Base-by-base conservation (phyloP, 345 rosid species). In the Gossypium turneri region DNA sequence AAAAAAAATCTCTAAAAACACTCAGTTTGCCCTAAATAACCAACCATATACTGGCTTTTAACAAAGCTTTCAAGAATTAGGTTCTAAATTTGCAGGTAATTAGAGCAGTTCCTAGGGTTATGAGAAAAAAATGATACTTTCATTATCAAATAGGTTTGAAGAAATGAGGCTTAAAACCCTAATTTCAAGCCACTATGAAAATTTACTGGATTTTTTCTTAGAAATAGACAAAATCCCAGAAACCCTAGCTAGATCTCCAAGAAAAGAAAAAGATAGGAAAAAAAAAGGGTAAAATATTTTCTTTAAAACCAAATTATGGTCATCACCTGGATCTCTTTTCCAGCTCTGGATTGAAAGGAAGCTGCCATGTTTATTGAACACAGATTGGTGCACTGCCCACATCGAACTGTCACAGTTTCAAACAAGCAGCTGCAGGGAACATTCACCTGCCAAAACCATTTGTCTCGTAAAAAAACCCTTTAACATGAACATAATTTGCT, bases 291-390 rank as follows among this genome's bases (percentile, higher is more conserved):
- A 11, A 3, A 50, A 25, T 24, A 3, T 51, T 27, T 50, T 50
- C 17, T 16, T 15, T 45, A 1, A 47, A 59, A 13, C 4, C 47
- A 60, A 44, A 59, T 1, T 20, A 25, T 60, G 19, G 27, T 48
- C 43, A 44, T 73, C 57, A 73, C 76, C 76, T 73, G 76, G 61
- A 73, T 47, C 27, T 73, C 76, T 25, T 73, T 61, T 25, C 59
- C 68, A 27, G 58, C n/a, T 55, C 47, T 73, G 29, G 85, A 73
- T 74, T 78, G 86, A 73, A 77, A 75, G 48, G 84, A 74, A 53
- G 83, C 69, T 22, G 88, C 84, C 83, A 85, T 75, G 79, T 85
- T 81, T 47, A 85, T 84, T 0, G 86, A 85, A 81, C 85, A 85
- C 16, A 85, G 71, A 78, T 85, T 81, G 41, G 83, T 77, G 85